Percentiles rank a stretch among this genome's conserved stretches.
phyloP scores from a whole-genome alignment of 108 stramenopile species.

The Pelagomonas calceolata region DNA sequence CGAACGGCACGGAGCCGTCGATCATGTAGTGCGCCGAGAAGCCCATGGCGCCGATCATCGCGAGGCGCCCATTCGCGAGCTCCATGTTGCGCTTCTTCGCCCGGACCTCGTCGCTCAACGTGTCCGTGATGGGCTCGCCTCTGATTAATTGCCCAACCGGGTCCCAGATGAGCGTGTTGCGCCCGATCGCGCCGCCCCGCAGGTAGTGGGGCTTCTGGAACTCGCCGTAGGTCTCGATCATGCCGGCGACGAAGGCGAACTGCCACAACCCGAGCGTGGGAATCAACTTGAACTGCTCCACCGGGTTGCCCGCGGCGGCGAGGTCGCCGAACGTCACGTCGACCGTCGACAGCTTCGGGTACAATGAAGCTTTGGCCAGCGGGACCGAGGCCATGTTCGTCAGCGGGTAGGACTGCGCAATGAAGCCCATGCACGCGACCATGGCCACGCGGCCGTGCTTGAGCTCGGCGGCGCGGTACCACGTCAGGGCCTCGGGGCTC shows the following conservation, averaged over 20 bases:
- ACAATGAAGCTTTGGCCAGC: background rate
- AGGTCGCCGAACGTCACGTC: constrained; percentile 59
- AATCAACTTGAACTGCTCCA: constrained; percentile 1
- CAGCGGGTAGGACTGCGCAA: constrained; percentile 60
- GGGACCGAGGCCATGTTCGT: constrained; percentile 68
- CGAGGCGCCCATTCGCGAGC: constrained; percentile 58
- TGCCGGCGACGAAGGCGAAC: constrained; percentile 58
- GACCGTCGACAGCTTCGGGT: too few relatives aligned
- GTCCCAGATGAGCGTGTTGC: too few relatives aligned
- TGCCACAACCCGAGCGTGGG: constrained; percentile 32
- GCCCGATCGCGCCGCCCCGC: constrained; percentile 47
- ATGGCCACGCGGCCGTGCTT: too few relatives aligned
- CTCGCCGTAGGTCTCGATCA: constrained; percentile 59
- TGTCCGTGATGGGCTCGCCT: constrained; percentile 10
- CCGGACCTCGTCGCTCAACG: constrained; percentile 32
- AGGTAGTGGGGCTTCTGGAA: constrained; percentile 57
- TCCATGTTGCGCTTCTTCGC: constrained; percentile 51
- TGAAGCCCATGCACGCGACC: constrained; percentile 66
- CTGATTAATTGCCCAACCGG: too few relatives aligned
- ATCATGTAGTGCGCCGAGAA: constrained; percentile 46
- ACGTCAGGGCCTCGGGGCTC: too few relatives aligned
- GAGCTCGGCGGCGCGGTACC: constrained; percentile 38
- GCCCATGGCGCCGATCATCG: constrained; percentile 55
- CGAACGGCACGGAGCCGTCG: constrained; percentile 49
- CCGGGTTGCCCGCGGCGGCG: constrained; percentile 60